Evolutionary conservation across 2,329 filamentous ascomycete species (phyloP).

Genomic region (Fusarium staphyleae): DNA sequence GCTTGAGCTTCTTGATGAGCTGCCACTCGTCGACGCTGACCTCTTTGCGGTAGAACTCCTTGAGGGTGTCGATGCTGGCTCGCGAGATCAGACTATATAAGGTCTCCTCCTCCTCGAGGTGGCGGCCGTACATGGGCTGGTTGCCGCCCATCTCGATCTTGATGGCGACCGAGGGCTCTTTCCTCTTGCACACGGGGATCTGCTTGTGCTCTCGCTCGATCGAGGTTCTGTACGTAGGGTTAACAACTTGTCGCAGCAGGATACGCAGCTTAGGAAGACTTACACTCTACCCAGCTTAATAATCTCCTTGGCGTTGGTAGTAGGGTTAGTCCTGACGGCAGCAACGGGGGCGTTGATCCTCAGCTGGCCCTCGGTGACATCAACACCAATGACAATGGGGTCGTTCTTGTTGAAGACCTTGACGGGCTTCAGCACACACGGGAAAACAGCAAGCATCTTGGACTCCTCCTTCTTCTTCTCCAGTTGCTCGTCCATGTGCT

Average conservation of each 20-base stretch:
- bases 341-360: slow-evolving; percentile 89
- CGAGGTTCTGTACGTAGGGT: slow-evolving; percentile 69
- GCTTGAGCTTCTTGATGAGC: slow-evolving; percentile 94
- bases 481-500: slow-evolving; percentile 86
- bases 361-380: slow-evolving; percentile 90
- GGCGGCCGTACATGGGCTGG: slow-evolving; percentile 93
- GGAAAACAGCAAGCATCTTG: slow-evolving; percentile 96
- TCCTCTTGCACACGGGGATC: slow-evolving; percentile 89
- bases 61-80: slow-evolving; percentile 89
- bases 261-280: slow-evolving; percentile 50
- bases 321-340: slow-evolving; percentile 80
- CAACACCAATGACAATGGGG: slow-evolving; percentile 93
- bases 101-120: slow-evolving; percentile 88
- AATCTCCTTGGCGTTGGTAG: slow-evolving; percentile 83
- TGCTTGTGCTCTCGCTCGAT: slow-evolving; percentile 99
- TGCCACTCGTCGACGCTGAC: slow-evolving; percentile 93
- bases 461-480: slow-evolving; percentile 96
- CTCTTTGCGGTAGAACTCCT: slow-evolving; percentile 91
- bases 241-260: slow-evolving; percentile 41
- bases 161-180: slow-evolving; percentile 94
- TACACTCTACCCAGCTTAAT: slow-evolving; percentile 91
- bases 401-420: slow-evolving; percentile 98
- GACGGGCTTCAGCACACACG: slow-evolving; percentile 87
- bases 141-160: slow-evolving; percentile 95
- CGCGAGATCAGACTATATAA: slow-evolving; percentile 90